These are phyloP conservation scores for Plasmodium gonderi DNA, from an alignment of 169 alveolate species.

Conservation along the genomic window DNA sequence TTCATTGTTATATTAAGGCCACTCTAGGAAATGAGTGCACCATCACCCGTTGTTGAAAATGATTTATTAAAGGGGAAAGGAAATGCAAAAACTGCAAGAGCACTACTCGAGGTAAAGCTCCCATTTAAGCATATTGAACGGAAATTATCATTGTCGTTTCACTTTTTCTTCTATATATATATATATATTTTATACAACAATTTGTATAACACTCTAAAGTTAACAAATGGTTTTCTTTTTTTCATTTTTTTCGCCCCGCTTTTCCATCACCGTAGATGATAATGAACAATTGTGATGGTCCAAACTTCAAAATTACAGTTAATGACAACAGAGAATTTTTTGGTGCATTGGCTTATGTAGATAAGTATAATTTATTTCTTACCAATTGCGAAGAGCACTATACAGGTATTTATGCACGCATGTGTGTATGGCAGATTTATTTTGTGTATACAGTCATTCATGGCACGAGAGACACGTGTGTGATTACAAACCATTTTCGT, in stretches of 20 bases:
- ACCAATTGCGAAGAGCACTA: conserved; percentile 50
- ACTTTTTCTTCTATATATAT: not conserved
- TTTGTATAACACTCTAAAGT: not conserved
- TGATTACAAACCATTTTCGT: too few relatives aligned
- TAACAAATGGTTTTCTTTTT: not conserved
- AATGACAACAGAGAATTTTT: conserved; percentile 61
- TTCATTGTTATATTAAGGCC: not conserved
- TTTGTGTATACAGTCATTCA: too few relatives aligned
- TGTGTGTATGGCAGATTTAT: too few relatives aligned
- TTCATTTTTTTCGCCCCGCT: not conserved
- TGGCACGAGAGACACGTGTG: too few relatives aligned
- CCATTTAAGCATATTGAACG: not conserved
- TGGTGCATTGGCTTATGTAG: conserved; percentile 55
- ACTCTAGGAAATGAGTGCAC: conserved; percentile 10
- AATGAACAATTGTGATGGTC: conserved; percentile 23
- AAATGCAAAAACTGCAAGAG: conserved; percentile 22
- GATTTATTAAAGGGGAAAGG: conserved; percentile 55
- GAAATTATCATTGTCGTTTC: too few relatives aligned
- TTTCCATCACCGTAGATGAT: not conserved
- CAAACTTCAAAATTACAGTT: conserved; percentile 33
- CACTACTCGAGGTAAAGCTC: conserved; percentile 19
- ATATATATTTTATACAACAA: not conserved
- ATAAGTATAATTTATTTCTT: conserved; percentile 45
- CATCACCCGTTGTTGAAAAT: conserved; percentile 23
- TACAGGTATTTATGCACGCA: conserved; percentile 27